Conservation (phyloP, 1,284 basidiomycete genomes). For the Psilocybe mexicana region DNA sequence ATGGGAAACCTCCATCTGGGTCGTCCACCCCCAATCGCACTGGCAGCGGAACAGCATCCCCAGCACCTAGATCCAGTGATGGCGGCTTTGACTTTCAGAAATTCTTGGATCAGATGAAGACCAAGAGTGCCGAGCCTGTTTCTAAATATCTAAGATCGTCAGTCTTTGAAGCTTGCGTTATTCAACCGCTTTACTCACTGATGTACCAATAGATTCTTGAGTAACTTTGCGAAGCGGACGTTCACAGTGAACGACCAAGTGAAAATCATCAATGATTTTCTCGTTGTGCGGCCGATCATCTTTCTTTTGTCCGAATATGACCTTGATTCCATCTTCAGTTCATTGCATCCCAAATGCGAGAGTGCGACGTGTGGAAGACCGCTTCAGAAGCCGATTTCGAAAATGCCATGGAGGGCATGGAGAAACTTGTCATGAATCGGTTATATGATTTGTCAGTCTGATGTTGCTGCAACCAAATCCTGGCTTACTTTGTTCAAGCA, state of each 20-base stretch:
- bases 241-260: slow-evolving; percentile 91
- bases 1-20: slow-evolving; percentile 23
- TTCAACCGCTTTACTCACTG: neutral
- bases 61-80: slow-evolving; percentile 30
- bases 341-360: slow-evolving; percentile 85
- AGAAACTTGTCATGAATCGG: slow-evolving; percentile 99
- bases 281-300: slow-evolving; percentile 62
- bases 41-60: slow-evolving; percentile 29
- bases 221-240: slow-evolving; percentile 87
- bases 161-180: slow-evolving; percentile 28
- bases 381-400: slow-evolving; percentile 86
- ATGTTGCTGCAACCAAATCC: slow-evolving; percentile 5
- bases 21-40: slow-evolving; percentile 25
- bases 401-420: slow-evolving; percentile 97
- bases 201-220: slow-evolving; percentile 66
- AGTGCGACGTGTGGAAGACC: slow-evolving; percentile 80
- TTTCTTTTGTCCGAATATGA: neutral
- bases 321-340: slow-evolving; percentile 55
- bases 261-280: slow-evolving; percentile 91
- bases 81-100: slow-evolving; percentile 80
- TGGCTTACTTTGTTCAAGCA: slow-evolving; percentile 48
- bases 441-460: slow-evolving; percentile 84
- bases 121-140: slow-evolving; percentile 82
- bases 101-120: slow-evolving; percentile 91
- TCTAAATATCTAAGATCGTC: slow-evolving; percentile 91